A percentile compares a stretch with the other conserved stretches of the same genome.
phyloP scores from a whole-genome alignment of 768 basidiomycete genomes.

The Russula sp. region DNA sequence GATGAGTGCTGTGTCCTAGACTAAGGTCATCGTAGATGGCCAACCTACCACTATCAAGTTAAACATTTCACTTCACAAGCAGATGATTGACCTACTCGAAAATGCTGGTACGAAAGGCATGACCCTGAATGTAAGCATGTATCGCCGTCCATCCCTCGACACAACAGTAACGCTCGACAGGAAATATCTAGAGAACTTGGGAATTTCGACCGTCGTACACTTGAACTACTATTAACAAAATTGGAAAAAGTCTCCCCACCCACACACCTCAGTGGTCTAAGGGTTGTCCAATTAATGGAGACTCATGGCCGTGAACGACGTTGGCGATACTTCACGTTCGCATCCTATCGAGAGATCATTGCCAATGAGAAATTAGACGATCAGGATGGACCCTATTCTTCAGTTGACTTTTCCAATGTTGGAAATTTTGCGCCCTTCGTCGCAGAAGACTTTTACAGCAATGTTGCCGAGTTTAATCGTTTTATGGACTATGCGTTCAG shows the following conservation, averaged over 20 bases:
- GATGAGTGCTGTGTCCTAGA: background rate
- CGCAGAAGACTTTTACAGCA: constrained; percentile 49
- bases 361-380: constrained; percentile 58
- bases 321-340: constrained; percentile 73
- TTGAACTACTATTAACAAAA: constrained; percentile 72
- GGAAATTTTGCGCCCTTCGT: constrained; percentile 48
- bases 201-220: constrained; percentile 71
- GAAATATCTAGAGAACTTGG: constrained; percentile 55
- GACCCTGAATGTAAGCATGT: constrained; percentile 54
- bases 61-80: constrained; percentile 68
- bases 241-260: constrained; percentile 60
- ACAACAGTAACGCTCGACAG: constrained; percentile 30
- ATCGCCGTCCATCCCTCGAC: background rate
- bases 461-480: constrained; percentile 33
- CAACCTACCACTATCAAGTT: constrained; percentile 35
- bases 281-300: constrained; percentile 69
- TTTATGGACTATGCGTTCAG: constrained; percentile 47
- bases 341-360: constrained; percentile 58
- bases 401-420: constrained; percentile 41
- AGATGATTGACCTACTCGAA: constrained; percentile 68
- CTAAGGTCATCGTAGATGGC: constrained; percentile 1
- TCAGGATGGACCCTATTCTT: constrained; percentile 34
- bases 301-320: constrained; percentile 80
- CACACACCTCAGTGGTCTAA: constrained; percentile 62
- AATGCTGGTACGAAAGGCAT: constrained; percentile 60